phyloP scores from a whole-genome alignment of 1,284 basidiomycete species.

The Sanguinoderma infundibulare region DNA sequence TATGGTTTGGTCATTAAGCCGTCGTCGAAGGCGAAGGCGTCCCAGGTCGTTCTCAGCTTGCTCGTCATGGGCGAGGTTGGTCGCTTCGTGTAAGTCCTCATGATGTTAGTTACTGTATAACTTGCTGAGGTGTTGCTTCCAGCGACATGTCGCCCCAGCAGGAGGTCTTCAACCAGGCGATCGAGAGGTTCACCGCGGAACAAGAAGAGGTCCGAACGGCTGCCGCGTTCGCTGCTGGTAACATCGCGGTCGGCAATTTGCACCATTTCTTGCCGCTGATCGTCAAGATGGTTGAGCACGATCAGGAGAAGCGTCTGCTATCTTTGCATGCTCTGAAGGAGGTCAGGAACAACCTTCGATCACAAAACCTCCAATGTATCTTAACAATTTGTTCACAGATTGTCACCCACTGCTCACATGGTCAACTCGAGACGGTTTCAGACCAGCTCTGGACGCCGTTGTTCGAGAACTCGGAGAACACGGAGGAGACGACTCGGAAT shows the following conservation, averaged over 20 bases:
- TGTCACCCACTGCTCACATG: slow-evolving; percentile 86
- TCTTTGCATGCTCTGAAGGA: slow-evolving; percentile 95
- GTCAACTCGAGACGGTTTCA: slow-evolving; percentile 84
- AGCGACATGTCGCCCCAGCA: slow-evolving; percentile 85
- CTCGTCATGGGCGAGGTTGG: slow-evolving; percentile 91
- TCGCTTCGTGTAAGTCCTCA: slow-evolving; percentile 70
- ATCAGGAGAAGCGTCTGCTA: slow-evolving; percentile 80
- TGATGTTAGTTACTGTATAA: neutral
- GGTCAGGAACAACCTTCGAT: slow-evolving; percentile 43
- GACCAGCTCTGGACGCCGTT: slow-evolving; percentile 91
- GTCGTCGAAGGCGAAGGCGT: slow-evolving; percentile 66
- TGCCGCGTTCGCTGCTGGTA: slow-evolving; percentile 94
- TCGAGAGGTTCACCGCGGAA: slow-evolving; percentile 75
- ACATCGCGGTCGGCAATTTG: slow-evolving; percentile 92
- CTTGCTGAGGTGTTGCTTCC: neutral
- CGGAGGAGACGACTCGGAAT: slow-evolving; percentile 92
- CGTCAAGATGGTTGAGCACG: slow-evolving; percentile 79
- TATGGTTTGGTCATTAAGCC: slow-evolving; percentile 42
- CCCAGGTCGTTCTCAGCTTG: slow-evolving; percentile 80
- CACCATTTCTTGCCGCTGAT: slow-evolving; percentile 86
- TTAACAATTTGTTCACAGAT: slow-evolving; percentile 56
- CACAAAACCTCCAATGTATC: neutral
- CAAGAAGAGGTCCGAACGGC: slow-evolving; percentile 87
- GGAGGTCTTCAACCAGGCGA: slow-evolving; percentile 75
- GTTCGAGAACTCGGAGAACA: slow-evolving; percentile 82